A percentile compares a stretch with the other conserved stretches of the same genome.
Evolutionary conservation across 495 filamentous ascomycete genomes (phyloP).

Genomic region (Xylaria bambusicola): DNA sequence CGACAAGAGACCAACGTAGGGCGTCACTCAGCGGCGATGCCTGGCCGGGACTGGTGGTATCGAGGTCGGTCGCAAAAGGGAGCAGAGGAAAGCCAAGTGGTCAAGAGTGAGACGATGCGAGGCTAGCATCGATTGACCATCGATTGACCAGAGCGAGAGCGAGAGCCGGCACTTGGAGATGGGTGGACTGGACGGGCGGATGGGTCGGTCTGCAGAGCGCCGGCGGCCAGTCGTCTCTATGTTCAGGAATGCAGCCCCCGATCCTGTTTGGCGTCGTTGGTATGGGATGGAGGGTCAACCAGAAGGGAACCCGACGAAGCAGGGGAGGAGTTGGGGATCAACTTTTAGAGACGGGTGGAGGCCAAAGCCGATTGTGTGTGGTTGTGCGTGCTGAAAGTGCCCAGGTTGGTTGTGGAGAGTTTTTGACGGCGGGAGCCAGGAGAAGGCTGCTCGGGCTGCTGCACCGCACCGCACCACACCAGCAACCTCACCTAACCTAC

Average conservation of each 20-base stretch:
- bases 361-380: slow-evolving; percentile 14
- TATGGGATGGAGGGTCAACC: slow-evolving; percentile 13
- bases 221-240: slow-evolving; percentile 8
- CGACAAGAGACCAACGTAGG: background rate
- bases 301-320: slow-evolving; percentile 2
- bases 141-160: slow-evolving; percentile 13
- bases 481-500: no score
- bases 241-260: slow-evolving; percentile 11
- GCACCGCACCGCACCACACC: no score
- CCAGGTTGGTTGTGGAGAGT: slow-evolving; percentile 19
- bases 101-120: slow-evolving; percentile 14
- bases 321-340: slow-evolving; percentile 13
- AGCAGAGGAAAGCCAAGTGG: slow-evolving; percentile 8
- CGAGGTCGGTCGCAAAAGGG: slow-evolving; percentile 11
- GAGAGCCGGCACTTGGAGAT: slow-evolving; percentile 8
- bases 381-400: slow-evolving; percentile 14
- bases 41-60: background rate
- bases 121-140: slow-evolving; percentile 19
- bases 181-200: background rate
- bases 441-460: slow-evolving; percentile 2
- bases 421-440: slow-evolving; percentile 7
- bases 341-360: slow-evolving; percentile 17
- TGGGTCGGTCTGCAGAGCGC: slow-evolving; percentile 12
- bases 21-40: slow-evolving; percentile 6
- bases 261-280: slow-evolving; percentile 6